Base-by-base conservation (phyloP, 1,284 basidiomycete species). In the Volvariella volvacea region DNA sequence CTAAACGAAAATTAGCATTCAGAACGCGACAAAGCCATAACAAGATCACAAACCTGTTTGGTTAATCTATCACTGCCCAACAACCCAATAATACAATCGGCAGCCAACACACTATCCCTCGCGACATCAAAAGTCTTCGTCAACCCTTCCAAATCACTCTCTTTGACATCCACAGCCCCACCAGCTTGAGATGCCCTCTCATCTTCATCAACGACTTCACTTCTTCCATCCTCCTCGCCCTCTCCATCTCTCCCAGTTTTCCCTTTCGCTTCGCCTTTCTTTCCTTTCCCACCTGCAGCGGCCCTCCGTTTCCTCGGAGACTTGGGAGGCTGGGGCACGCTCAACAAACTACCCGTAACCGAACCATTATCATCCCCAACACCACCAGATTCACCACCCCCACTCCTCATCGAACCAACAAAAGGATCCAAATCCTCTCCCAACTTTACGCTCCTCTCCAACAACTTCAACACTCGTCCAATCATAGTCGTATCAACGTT, bases 1-100 rank as follows among this genome's bases (percentile, higher is more conserved):
- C 88, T 91, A 57, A 10, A 36, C 7, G 2, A 20, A n/a, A 15
- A 4, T 46, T 21, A 30, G 10, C 14, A 22, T 4, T 33, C 3
- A 6, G n/a, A 7, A 40, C 42, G 17, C 16, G 4, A 2, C 7
- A 33, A 25, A 36, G 22, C 3, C 15, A 28, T 28, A 28, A 12
- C 6, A 6, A 28, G 12, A 28, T 2, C 3, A 57, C 77, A 36
- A 48, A 89, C 90, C 74, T 91, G 88, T 59, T 92, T 92, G 2
- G 88, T 78, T 39, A 95, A 64, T 20, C 83, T 73, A 50, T 92
- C 88, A 28, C 82, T 83, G 0, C 79, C 78, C 12, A 96, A 71
- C 4, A 95, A 62, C 0, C 82, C 76, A 46, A 96, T 73, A 49
- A 80, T 84, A 53, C 88, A 91, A 55, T 93, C 87, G 0, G 89